A percentile compares a stretch with the other conserved stretches of the same genome.
Conservation (phyloP, 148 eudicot genomes). For the Heliamphora exappendiculata region DNA sequence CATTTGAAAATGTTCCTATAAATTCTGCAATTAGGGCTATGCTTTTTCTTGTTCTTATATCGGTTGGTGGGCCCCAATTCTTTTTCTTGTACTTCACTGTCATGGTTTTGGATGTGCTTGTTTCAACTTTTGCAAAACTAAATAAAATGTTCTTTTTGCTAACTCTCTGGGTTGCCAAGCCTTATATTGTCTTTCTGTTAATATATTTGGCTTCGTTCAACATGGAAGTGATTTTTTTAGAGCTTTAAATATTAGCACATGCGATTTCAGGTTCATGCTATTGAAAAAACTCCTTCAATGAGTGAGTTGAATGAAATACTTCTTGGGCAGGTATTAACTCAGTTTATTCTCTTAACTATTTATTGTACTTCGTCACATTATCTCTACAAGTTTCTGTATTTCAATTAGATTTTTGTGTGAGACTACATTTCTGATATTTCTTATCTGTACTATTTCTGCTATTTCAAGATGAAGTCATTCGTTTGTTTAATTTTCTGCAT, state of each 20-base stretch:
- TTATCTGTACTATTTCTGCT: background rate
- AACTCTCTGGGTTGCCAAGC: background rate
- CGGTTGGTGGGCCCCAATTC: background rate
- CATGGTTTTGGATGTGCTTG: background rate
- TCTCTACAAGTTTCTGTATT: background rate
- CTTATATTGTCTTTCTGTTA: background rate
- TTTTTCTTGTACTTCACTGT: background rate
- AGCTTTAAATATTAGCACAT: slow-evolving; percentile 7
- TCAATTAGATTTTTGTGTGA: background rate
- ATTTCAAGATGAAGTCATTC: background rate
- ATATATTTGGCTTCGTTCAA: background rate
- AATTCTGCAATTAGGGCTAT: background rate
- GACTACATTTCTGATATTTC: background rate
- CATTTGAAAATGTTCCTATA: background rate
- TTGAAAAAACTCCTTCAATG: slow-evolving; percentile 95
- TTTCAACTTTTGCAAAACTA: background rate
- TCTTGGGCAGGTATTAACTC: slow-evolving; percentile 73
- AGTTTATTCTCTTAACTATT: background rate
- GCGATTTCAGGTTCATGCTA: slow-evolving; percentile 72
- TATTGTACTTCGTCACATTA: background rate
- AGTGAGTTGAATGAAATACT: slow-evolving; percentile 93
- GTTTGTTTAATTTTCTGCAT: background rate
- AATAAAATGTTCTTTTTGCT: background rate
- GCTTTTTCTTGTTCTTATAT: background rate
- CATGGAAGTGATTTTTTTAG: background rate